Evolutionary conservation across 2,329 filamentous ascomycete genomes (phyloP), one percentile per base, ranked within the genome.

Genomic region (Exophiala calicioides): DNA sequence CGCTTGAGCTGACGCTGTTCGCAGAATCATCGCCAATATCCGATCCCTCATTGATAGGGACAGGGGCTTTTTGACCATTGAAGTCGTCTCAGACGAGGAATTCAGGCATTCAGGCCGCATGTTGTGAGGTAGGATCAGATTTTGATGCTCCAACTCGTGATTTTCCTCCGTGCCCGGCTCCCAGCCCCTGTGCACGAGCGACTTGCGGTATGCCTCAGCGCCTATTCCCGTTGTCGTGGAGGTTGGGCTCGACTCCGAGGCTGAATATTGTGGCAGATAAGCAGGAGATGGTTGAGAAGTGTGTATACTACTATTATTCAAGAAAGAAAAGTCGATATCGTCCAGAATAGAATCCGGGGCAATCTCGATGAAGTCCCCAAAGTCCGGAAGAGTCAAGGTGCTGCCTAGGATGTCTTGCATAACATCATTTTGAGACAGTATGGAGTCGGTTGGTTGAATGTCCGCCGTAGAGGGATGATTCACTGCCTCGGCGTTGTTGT

Each of bases 1-100:
- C 6, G 67, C 19, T 10, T 18, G 5, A n/a, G n/a, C 23, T 1
- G 88, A 68, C 1, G 86, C 75, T 36, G 74, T 76, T 62, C 7
- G 5, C 3, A 18, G 67, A 1, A 87, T 77, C 47, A 86, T 74
- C 7, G 78, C 81, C 44, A 88, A 68, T 1, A 86, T 75, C 36
- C 75, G 76, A 62, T 88, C 85, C 3, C 82, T 7, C 56, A 58
- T 2, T 24, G 15, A 19, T 20, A 58, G 41, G 2, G 59, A 57
- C 3, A 64, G 38, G 1, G 55, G 50, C 18, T 64, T 62, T 1
- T 53, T 57, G 1, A 62, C 47, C 5, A 57, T 53, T 29, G 59
- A 53, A 5, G 47, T 49, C 2, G 58, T 55, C n/a, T 52, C 41
- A 2, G 7, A 48, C 31, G 31, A 13, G 52, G 1, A 47, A 35